Evolutionary conservation across 1,284 basidiomycete species (phyloP).

Genomic region (Fomitopsis betulina): DNA sequence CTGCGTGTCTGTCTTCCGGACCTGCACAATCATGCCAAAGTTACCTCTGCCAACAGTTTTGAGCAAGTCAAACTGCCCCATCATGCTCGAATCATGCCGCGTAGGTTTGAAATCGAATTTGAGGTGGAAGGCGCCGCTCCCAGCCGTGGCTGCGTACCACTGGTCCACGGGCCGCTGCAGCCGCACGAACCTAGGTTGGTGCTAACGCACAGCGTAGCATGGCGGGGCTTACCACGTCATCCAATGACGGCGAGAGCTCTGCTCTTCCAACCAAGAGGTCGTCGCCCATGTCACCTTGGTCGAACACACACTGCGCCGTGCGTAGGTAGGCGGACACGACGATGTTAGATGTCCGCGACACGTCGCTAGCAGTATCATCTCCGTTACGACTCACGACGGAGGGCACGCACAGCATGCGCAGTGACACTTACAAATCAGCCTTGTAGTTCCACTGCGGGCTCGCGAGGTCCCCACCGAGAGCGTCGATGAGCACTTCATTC

Average conservation of each 20-base stretch:
- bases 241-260: constrained; percentile 87
- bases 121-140: constrained; percentile 90
- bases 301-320: constrained; percentile 59
- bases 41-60: constrained; percentile 98
- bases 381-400: constrained; percentile 1
- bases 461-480: constrained; percentile 83
- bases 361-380: constrained; percentile 54
- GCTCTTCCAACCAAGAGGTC: constrained; percentile 89
- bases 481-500: constrained; percentile 97
- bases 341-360: constrained; percentile 83
- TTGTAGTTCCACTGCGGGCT: constrained; percentile 94
- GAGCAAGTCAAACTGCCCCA: constrained; percentile 95
- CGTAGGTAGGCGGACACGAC: constrained; percentile 86
- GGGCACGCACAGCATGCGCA: not conserved
- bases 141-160: constrained; percentile 87
- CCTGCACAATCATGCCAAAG: constrained; percentile 98
- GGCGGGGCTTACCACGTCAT: constrained; percentile 54
- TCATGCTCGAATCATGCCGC: constrained; percentile 80
- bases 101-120: constrained; percentile 92
- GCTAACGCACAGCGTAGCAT: not conserved
- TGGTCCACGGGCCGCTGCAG: constrained; percentile 77
- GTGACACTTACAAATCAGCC: constrained; percentile 80
- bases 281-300: constrained; percentile 88
- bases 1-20: constrained; percentile 96
- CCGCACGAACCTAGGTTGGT: constrained; percentile 1